A percentile compares a stretch with the other conserved stretches of the same genome.
phyloP scores from a whole-genome alignment of 1,139 yeast genomes.

The Zhuliangozyma blackwelliae region DNA sequence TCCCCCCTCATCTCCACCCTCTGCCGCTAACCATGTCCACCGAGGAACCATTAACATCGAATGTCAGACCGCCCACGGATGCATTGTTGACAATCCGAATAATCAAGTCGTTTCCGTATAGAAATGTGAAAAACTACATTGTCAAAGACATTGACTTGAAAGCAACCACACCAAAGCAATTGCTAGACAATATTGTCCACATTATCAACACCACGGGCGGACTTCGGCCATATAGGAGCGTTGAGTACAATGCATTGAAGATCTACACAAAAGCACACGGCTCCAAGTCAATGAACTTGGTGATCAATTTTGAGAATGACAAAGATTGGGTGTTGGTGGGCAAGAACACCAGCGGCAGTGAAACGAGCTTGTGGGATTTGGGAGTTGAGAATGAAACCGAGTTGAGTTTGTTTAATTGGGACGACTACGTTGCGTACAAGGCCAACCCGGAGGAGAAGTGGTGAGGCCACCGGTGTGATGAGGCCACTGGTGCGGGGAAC shows the following conservation, averaged over 20 bases:
- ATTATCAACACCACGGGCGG: slow-evolving; percentile 64
- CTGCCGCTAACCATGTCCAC: not conserved
- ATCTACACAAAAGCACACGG: slow-evolving; percentile 94
- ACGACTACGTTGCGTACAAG: slow-evolving; percentile 64
- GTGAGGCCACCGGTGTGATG: slow-evolving; percentile 28
- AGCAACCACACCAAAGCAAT: slow-evolving; percentile 59
- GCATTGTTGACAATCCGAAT: slow-evolving; percentile 81
- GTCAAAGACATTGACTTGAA: slow-evolving; percentile 70
- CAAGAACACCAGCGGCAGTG: slow-evolving; percentile 26
- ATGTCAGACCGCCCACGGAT: slow-evolving; percentile 61
- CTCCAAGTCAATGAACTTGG: slow-evolving; percentile 87
- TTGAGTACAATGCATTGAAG: slow-evolving; percentile 73
- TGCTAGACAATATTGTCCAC: slow-evolving; percentile 43
- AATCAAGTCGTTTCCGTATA: slow-evolving; percentile 85
- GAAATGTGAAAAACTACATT: slow-evolving; percentile 82
- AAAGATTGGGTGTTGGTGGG: slow-evolving; percentile 53
- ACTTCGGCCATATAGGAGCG: slow-evolving; percentile 77
- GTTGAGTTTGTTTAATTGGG: slow-evolving; percentile 67
- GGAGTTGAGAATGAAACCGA: slow-evolving; percentile 91
- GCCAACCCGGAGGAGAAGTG: slow-evolving; percentile 88
- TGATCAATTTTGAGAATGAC: slow-evolving; percentile 78
- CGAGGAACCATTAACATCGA: slow-evolving; percentile 66
- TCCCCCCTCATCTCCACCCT: too few species aligned
- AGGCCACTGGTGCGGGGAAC: too few species aligned
- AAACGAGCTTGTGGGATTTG: slow-evolving; percentile 52